Evolutionary conservation across 768 basidiomycete species (phyloP).

Genomic region (Lentinula guzmanii): DNA sequence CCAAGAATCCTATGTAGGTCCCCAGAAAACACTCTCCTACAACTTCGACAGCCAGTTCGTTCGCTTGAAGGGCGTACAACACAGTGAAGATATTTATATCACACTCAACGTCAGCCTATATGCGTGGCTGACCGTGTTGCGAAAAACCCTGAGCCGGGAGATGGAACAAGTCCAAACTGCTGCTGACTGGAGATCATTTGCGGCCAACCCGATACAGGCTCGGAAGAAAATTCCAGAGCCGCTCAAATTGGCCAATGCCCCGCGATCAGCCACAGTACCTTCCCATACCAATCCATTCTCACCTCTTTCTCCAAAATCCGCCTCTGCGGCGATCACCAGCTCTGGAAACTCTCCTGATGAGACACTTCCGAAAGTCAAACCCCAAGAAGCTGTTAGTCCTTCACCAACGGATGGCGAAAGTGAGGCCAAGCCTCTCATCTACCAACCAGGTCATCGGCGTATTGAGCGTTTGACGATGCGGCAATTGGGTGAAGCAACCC

Average conservation of each 20-base stretch:
- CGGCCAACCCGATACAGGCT: conserved; percentile 19
- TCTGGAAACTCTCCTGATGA: not conserved
- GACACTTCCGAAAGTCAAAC: not conserved
- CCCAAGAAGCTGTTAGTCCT: not conserved
- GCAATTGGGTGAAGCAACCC: conserved; percentile 84
- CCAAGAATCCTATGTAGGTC: conserved; percentile 45
- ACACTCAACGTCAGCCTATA: conserved; percentile 79
- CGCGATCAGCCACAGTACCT: conserved; percentile 26
- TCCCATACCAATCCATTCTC: not conserved
- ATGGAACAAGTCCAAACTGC: conserved; percentile 67
- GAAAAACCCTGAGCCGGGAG: conserved; percentile 70
- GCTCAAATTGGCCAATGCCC: conserved; percentile 21
- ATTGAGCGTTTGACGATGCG: conserved; percentile 82
- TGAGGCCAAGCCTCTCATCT: conserved; percentile 30
- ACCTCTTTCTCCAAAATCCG: not conserved
- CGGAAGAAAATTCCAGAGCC: conserved; percentile 36
- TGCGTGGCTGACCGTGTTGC: conserved; percentile 72
- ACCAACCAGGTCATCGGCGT: conserved; percentile 50
- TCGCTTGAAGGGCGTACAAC: conserved; percentile 43
- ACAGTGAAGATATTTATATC: conserved; percentile 73
- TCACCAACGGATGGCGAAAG: conserved; percentile 13
- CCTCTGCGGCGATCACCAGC: not conserved
- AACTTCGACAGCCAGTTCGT: conserved; percentile 70
- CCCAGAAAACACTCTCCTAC: conserved; percentile 44
- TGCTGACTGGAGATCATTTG: conserved; percentile 42